Evolutionary conservation across 2,329 filamentous ascomycete genomes (phyloP).

Genomic region (Trichoderma asperellum): DNA sequence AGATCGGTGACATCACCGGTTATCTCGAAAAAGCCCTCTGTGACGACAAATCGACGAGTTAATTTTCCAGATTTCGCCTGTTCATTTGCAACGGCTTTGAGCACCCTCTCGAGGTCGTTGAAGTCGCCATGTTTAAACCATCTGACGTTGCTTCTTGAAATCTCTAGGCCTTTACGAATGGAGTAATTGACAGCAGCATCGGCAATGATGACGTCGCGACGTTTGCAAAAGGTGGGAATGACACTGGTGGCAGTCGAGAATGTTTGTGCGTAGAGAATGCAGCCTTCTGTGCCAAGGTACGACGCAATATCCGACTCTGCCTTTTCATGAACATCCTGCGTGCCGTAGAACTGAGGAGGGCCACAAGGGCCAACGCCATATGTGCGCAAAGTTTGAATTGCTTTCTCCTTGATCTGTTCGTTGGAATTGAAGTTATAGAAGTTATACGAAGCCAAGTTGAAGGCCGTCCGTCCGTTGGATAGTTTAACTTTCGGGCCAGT

Average conservation of each 20-base stretch:
- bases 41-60: conserved; percentile 92
- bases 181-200: conserved; percentile 93
- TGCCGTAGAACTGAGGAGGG: conserved; percentile 96
- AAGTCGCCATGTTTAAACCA: conserved; percentile 98
- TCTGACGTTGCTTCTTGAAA: conserved; percentile 83
- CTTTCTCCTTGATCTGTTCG: conserved; percentile 91
- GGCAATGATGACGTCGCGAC: conserved; percentile 94
- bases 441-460: conserved; percentile 93
- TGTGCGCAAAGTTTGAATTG: conserved; percentile 87
- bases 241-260: conserved; percentile 98
- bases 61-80: conserved; percentile 82
- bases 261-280: conserved; percentile 93
- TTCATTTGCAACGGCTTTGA: conserved; percentile 85
- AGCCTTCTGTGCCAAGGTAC: conserved; percentile 83
- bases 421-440: conserved; percentile 97
- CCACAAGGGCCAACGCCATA: conserved; percentile 97
- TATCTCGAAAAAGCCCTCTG: conserved; percentile 91
- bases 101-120: conserved; percentile 84
- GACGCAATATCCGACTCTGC: conserved; percentile 93
- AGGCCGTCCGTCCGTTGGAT: conserved; percentile 84
- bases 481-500: conserved; percentile 91
- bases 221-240: conserved; percentile 95
- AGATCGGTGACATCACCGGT: conserved; percentile 83
- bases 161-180: conserved; percentile 91
- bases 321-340: conserved; percentile 97